Conservation (phyloP, 306 rosid species). For the Citrullus mucosospermus region DNA sequence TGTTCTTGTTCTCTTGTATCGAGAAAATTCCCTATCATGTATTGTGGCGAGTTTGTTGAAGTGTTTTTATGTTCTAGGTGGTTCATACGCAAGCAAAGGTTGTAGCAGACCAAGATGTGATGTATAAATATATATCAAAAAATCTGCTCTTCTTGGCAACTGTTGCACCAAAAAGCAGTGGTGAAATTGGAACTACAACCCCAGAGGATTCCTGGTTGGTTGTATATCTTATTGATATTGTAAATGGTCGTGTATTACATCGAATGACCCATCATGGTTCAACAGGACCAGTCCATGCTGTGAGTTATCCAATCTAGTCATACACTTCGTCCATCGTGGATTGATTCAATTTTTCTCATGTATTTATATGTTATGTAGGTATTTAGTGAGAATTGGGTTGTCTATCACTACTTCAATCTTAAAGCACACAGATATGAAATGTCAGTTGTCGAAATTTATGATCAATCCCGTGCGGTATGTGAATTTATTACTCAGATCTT, state of each 20-base stretch:
- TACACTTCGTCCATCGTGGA: conserved; percentile 10
- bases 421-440: conserved; percentile 97
- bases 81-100: conserved; percentile 98
- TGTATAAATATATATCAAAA: conserved; percentile 77
- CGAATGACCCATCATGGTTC: conserved; percentile 87
- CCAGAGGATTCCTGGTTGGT: conserved; percentile 89
- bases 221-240: conserved; percentile 76
- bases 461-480: conserved; percentile 93
- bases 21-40: background rate
- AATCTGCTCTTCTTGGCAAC: conserved; percentile 86
- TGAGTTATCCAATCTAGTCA: conserved; percentile 28
- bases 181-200: conserved; percentile 66
- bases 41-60: background rate
- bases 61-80: conserved; percentile 35
- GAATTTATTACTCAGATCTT: conserved; percentile 11
- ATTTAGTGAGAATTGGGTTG: conserved; percentile 98
- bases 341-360: conserved; percentile 11
- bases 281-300: conserved; percentile 94
- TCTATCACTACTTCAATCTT: conserved; percentile 94
- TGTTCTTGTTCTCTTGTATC: background rate
- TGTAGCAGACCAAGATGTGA: conserved; percentile 69
- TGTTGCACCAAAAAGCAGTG: conserved; percentile 79
- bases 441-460: conserved; percentile 92
- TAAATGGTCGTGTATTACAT: conserved; percentile 85
- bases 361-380: conserved; percentile 39